These are phyloP conservation scores for Halophytophthora batemanensis DNA, from an alignment of 352 stramenopile genomes.

Conservation along the genomic window DNA sequence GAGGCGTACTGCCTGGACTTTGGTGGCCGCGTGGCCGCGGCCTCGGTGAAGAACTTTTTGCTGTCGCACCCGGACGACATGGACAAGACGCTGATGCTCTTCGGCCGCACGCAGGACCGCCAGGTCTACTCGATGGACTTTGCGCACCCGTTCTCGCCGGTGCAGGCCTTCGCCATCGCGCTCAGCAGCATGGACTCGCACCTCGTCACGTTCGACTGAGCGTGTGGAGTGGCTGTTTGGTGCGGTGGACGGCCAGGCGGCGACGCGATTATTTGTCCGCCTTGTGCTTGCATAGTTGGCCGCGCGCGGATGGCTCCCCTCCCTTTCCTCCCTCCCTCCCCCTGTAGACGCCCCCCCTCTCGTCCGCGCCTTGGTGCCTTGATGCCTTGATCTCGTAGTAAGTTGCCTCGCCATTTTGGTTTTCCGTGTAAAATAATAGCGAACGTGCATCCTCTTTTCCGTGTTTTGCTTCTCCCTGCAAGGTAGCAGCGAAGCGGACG, in stretches of 20 bases:
- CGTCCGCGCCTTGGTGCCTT: too few relatives aligned
- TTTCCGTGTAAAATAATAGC: constrained; percentile 42
- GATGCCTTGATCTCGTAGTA: constrained; percentile 23
- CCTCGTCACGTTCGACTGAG: constrained; percentile 84
- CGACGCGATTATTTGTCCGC: constrained; percentile 26
- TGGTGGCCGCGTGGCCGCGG: constrained; percentile 62
- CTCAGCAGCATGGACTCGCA: constrained; percentile 88
- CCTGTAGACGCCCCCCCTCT: too few relatives aligned
- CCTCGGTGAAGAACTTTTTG: constrained; percentile 89
- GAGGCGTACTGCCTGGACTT: constrained; percentile 87
- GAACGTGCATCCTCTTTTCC: constrained; percentile 20
- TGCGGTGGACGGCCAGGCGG: constrained; percentile 11
- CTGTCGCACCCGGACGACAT: constrained; percentile 80
- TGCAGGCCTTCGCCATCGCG: constrained; percentile 85
- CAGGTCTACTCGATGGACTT: constrained; percentile 91
- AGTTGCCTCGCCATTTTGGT: constrained; percentile 27
- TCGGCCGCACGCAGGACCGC: constrained; percentile 79
- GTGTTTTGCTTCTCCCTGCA: not conserved
- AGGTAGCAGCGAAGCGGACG: too few relatives aligned
- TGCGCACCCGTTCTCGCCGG: constrained; percentile 74
- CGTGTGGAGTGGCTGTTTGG: not conserved
- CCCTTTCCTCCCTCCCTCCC: too few relatives aligned
- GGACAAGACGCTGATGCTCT: constrained; percentile 87
- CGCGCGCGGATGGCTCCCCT: too few relatives aligned
- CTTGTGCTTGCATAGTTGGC: too few relatives aligned